Base-by-base conservation (phyloP, 2,329 filamentous ascomycete species). In the Blastomyces gilchristii region DNA sequence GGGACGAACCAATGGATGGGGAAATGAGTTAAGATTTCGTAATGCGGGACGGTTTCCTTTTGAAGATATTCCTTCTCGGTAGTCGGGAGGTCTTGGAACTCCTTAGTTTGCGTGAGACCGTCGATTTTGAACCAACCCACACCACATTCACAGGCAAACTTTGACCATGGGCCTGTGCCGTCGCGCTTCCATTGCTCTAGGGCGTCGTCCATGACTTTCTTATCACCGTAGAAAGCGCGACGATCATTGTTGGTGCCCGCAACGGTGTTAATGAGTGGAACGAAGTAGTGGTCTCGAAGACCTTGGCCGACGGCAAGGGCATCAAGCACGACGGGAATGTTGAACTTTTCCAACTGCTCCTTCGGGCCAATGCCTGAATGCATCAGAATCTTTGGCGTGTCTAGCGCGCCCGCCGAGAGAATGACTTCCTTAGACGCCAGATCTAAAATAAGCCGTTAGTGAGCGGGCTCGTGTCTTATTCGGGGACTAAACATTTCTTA, bases 11-110 rank as follows among this genome's bases (percentile, higher is more conserved):
- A 76, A 65, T 81, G 80, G 3, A 78, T 66, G 0, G 78, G 77
- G 63, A 79, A 75, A 63, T 82, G 79, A 1, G 76, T 79, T 9
- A 80, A 62, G 18, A 86, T 70, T 67, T 87, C 85, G 66, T 79
- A 85, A 58, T 82, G 78, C 0, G 85, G 85, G 1, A 87, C 77
- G 0, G 81, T 83, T 16, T 78, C 74, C 25, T 75, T 75, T 53
- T 69, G 70, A 0, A 87, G 69, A 64, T 78, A 80, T 0, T 72
- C 69, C 67, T 81, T 77, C 11, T 78, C 74, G 0, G 74, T 62
- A 0, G 66, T 62, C 0, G 82, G 78, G 0, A 87, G 74, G 0
- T 71, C 77, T 50, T 79, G 71, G 69, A 84, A 85, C 67, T 87
- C 81, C 0, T 75, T 66, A 0, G 75, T 77, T 0, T 70, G 62